These are phyloP conservation scores for Collybia mongolica DNA, from an alignment of 768 basidiomycete genomes.

Conservation along the genomic window DNA sequence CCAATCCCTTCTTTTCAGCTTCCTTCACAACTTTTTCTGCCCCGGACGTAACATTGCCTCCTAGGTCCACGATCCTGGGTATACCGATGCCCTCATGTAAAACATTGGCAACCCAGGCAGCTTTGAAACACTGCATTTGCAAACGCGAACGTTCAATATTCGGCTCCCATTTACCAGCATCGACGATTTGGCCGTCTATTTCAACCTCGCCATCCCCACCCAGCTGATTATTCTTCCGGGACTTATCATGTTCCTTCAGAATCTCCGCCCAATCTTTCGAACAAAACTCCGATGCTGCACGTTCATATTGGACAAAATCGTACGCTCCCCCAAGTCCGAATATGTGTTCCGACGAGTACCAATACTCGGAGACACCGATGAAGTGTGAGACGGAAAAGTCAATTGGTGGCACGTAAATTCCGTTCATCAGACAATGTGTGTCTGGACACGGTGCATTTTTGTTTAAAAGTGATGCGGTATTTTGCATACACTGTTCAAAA, in stretches of 20 bases:
- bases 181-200: conserved; percentile 58
- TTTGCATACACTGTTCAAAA: conserved; percentile 78
- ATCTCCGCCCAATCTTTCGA: conserved; percentile 76
- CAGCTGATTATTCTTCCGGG: conserved; percentile 43
- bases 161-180: conserved; percentile 66
- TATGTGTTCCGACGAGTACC: conserved; percentile 98
- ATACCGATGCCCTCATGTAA: conserved; percentile 95
- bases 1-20: conserved; percentile 81
- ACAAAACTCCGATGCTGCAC: conserved; percentile 87
- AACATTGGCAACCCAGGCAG: conserved; percentile 96
- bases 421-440: conserved; percentile 89
- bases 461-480: conserved; percentile 78
- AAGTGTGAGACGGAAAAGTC: conserved; percentile 93
- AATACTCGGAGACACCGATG: conserved; percentile 98
- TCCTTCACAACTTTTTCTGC: conserved; percentile 72
- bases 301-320: conserved; percentile 95
- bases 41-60: conserved; percentile 70
- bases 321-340: conserved; percentile 94
- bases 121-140: conserved; percentile 99
- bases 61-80: conserved; percentile 85
- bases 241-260: conserved; percentile 60
- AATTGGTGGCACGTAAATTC: conserved; percentile 89
- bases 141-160: conserved; percentile 81
- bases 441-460: conserved; percentile 82
- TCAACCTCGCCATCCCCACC: conserved; percentile 69